Percentiles rank a stretch among this genome's conserved stretches.
phyloP scores from a whole-genome alignment of 129 eudicot species.

The Artemisia tridentata region DNA sequence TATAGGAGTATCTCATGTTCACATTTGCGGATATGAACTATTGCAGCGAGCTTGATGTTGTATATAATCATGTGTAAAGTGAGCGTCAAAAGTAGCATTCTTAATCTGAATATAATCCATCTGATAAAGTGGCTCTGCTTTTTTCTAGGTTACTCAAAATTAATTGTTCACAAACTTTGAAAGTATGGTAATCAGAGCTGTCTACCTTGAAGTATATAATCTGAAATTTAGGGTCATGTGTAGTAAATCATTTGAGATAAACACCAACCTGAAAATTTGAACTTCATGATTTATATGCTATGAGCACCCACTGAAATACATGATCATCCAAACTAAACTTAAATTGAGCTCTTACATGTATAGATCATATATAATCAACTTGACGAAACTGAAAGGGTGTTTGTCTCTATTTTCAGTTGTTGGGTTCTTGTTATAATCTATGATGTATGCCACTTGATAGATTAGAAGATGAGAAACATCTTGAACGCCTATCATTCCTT shows the following conservation, averaged over 20 bases:
- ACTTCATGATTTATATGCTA: not conserved
- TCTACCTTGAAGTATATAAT: no score
- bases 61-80: no score
- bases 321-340: not conserved
- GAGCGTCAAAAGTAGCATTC: no score
- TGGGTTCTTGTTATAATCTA: not conserved
- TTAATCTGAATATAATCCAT: no score
- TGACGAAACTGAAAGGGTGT: no score
- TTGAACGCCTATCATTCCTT: not conserved
- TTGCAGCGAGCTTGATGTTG: no score
- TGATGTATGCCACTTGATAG: constrained; percentile 2
- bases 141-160: no score
- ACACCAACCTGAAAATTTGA: not conserved
- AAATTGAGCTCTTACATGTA: not conserved
- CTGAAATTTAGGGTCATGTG: not conserved
- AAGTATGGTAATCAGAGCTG: no score
- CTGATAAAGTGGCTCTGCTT: no score
- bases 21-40: no score
- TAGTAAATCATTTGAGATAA: constrained; percentile 9
- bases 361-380: not conserved
- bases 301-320: constrained; percentile 1
- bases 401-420: not conserved
- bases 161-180: no score
- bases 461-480: not conserved
- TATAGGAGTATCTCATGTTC: no score